These are phyloP conservation scores for Podila epigama DNA, from an alignment of 192 early-diverging fungal species.

Conservation along the genomic window DNA sequence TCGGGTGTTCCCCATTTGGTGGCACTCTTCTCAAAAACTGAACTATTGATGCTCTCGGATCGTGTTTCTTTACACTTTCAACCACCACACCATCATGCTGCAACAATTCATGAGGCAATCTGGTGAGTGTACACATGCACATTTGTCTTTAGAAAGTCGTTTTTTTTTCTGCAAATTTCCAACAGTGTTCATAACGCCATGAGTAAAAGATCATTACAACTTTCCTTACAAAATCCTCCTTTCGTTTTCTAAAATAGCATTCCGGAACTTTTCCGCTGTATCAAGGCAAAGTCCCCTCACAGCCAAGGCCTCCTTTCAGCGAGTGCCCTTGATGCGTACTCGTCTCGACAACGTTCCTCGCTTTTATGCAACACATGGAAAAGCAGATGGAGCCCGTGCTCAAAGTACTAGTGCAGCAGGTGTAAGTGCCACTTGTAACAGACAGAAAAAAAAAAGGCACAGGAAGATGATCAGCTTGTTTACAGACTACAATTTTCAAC, in stretches of 20 bases:
- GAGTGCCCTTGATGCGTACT: background rate
- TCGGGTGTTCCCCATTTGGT: background rate
- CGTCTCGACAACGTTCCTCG: background rate
- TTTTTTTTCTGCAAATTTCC: no score
- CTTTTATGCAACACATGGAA: constrained; percentile 13
- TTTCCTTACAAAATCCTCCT: background rate
- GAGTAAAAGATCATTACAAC: background rate
- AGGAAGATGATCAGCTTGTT: background rate
- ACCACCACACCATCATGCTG: background rate
- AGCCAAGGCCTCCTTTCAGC: background rate
- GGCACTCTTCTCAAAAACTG: no score
- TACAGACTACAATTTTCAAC: background rate
- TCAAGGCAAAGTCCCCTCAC: background rate
- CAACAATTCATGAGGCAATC: background rate
- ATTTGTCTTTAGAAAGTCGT: background rate
- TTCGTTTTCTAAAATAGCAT: background rate
- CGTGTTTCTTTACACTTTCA: background rate
- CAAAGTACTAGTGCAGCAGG: constrained; percentile 27
- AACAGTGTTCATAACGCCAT: no score
- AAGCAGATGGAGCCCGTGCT: constrained; percentile 32
- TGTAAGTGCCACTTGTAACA: constrained; percentile 8
- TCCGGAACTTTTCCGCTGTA: constrained; percentile 1
- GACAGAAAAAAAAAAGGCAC: no score
- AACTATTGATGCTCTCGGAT: background rate
- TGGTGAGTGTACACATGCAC: background rate